phyloP scores from a whole-genome alignment of 2,329 filamentous ascomycete species.

The Cryphonectria carpinicola region DNA sequence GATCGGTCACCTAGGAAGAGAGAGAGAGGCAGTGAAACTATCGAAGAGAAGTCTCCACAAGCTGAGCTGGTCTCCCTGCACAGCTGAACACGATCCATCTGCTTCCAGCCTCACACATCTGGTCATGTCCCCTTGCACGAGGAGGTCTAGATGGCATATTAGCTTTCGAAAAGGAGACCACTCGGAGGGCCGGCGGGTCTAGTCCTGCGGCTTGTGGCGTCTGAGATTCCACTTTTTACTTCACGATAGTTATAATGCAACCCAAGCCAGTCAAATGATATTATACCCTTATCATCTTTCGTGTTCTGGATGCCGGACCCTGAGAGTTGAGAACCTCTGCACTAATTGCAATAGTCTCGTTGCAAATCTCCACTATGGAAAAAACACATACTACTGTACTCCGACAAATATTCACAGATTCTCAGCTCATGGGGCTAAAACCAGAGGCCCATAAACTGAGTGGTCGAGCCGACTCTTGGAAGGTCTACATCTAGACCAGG shows the following conservation, averaged over 20 bases:
- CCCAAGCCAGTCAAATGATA: not conserved
- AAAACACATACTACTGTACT: not conserved
- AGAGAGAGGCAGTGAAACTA: not conserved
- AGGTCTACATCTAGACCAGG: not conserved
- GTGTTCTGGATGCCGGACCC: not conserved
- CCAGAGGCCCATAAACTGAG: not conserved
- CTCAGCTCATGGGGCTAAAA: not conserved
- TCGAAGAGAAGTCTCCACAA: not conserved
- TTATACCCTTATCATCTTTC: not conserved
- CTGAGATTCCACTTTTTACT: not conserved
- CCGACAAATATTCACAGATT: not conserved
- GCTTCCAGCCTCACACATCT: not conserved
- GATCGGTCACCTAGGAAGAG: not conserved
- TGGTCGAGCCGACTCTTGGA: not conserved
- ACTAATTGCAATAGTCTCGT: not conserved
- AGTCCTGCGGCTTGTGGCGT: too few relatives aligned
- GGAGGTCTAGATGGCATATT: not conserved
- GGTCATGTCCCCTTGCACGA: not conserved
- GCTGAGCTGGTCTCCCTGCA: slow-evolving; percentile 1
- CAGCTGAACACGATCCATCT: not conserved
- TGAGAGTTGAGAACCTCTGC: not conserved
- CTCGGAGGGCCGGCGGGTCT: not conserved
- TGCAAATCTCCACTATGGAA: not conserved
- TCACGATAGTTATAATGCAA: not conserved
- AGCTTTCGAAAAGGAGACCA: not conserved